A percentile compares a stretch with the other conserved stretches of the same genome.
Conservation (phyloP, 331 rosid species). For the Phaseolus coccineus region DNA sequence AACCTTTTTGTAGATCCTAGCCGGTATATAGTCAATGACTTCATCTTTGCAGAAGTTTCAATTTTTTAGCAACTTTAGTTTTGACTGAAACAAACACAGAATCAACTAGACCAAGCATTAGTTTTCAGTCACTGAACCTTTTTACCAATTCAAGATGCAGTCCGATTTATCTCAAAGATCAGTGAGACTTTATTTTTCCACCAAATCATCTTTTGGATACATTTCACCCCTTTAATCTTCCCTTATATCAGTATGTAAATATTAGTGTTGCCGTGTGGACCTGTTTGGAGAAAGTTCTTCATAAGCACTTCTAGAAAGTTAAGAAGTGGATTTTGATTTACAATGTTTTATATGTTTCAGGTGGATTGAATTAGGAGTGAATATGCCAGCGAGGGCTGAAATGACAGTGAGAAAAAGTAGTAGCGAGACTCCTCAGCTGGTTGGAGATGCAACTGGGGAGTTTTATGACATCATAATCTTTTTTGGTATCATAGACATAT, state of each 20-base stretch:
- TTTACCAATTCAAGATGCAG: background rate
- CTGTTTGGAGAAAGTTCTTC: too few relatives aligned
- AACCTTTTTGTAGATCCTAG: conserved; percentile 55
- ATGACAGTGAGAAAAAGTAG: conserved; percentile 59
- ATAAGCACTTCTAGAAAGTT: too few relatives aligned
- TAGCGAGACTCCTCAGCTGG: conserved; percentile 67
- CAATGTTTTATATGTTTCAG: conserved; percentile 47
- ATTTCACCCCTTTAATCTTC: background rate
- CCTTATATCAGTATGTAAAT: too few relatives aligned
- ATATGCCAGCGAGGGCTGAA: conserved; percentile 86
- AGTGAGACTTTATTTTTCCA: background rate
- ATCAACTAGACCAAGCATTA: background rate
- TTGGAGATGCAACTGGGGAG: conserved; percentile 91
- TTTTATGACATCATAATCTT: conserved; percentile 72
- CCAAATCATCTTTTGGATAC: background rate
- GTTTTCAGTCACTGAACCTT: background rate
- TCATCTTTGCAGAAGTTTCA: background rate
- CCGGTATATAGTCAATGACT: conserved; percentile 58
- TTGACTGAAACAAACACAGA: background rate
- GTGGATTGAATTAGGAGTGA: conserved; percentile 74
- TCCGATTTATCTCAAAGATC: background rate
- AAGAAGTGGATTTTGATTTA: too few relatives aligned
- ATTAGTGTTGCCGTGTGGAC: too few relatives aligned
- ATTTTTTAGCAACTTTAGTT: conserved; percentile 11
- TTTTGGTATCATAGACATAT: conserved; percentile 92